Evolutionary conservation across 371 early-diverging fungal genomes (phyloP), one percentile per base, ranked within the genome.

Genomic region (Mucor plumbeus): DNA sequence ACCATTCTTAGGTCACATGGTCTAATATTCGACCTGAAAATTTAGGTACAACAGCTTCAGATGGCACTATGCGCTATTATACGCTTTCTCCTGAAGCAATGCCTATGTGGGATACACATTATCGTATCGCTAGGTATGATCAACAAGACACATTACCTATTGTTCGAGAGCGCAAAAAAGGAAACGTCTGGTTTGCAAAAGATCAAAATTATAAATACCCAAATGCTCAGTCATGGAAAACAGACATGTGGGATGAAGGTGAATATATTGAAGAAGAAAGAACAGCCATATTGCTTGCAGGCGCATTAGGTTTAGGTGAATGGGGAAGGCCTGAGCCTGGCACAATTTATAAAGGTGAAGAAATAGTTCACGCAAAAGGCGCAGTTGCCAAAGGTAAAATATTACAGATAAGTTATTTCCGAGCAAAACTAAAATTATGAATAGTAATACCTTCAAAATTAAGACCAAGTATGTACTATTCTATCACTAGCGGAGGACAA

Each of bases 21-120:
- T 87, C 88, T 14, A 88, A 83, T 61, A 79, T 81, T 13, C 85
- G 88, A 59, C 77, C 82, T 15, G 90, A 91, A 57, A 80, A 86
- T 15, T 15, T 91, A 19, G 54, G 78, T 0, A 86, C 88, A 0
- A 81, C 76, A 0, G 82, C 87, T 0, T 67, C 70, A 9, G 91
- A 88, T 68, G 76, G 85, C 11, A 72, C 79, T 1, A 74, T 85
- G 71, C 74, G 84, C 6, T 79, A 83, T 43, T 90, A 87, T 85
- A 62, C 70, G n/a, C 50, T 81, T 3, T 62, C 61, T 9, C 40
- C 68, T 8, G 68, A 74, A 34, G 41, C 55, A 7, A 36, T 74
- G 1, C 76, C 80, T 4, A 43, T 74, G 0, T 67, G 64, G 61
- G 78, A 79, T 59, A 62, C 75, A 7, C 53, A 66, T 44, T 68